Conservation (phyloP, 768 basidiomycete genomes). For the Rhodotorula taiwanensis region DNA sequence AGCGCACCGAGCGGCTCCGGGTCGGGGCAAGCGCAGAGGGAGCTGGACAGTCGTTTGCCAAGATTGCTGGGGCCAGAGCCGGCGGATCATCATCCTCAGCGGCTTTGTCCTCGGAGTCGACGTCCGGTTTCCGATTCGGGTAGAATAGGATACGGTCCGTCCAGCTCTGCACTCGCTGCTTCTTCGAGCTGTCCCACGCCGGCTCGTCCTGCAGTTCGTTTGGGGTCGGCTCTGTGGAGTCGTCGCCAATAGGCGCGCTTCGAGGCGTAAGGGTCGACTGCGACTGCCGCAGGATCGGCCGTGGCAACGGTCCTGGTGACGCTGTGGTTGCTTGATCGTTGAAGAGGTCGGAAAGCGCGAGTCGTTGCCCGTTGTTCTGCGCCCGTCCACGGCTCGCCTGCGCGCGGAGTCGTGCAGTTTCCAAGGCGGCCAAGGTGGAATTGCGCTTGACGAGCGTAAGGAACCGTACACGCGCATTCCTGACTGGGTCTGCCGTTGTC, state of each 20-base stretch:
- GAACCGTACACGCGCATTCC: constrained; percentile 30
- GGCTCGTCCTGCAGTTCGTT: constrained; percentile 1
- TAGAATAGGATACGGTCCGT: constrained; percentile 41
- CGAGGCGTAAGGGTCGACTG: constrained; percentile 1
- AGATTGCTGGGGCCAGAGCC: constrained; percentile 1
- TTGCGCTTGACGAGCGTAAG: constrained; percentile 36
- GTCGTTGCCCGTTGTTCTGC: no score
- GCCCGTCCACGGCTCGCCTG: no score
- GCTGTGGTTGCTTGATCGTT: neutral
- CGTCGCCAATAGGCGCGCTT: neutral
- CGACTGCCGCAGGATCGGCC: constrained; percentile 17
- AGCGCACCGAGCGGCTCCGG: neutral
- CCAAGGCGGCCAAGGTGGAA: constrained; percentile 14
- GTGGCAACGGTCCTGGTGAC: neutral
- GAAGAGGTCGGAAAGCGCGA: no score
- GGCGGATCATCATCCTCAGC: no score
- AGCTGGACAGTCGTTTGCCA: neutral
- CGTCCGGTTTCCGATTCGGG: constrained; percentile 12
- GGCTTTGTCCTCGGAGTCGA: neutral
- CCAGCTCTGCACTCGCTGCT: constrained; percentile 41
- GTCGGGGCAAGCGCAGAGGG: neutral
- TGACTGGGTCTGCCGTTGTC: constrained; percentile 11
- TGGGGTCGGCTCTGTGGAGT: neutral
- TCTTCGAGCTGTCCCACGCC: constrained; percentile 36
- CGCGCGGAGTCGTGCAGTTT: neutral